Conservation (phyloP, 768 basidiomycete genomes). For the Mycena amicta region DNA sequence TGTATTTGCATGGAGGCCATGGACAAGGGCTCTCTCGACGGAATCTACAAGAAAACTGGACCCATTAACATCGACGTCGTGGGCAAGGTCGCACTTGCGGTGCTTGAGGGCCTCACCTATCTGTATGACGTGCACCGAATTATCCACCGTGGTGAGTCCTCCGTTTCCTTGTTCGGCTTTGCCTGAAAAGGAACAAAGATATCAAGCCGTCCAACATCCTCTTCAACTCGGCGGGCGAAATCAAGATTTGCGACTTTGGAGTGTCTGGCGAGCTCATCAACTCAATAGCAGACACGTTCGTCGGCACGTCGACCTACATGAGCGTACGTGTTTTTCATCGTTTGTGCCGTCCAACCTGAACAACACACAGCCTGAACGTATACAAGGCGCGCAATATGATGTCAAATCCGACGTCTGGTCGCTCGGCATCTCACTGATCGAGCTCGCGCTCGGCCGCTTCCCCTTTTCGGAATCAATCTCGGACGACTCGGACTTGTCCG, state of each 20-base stretch:
- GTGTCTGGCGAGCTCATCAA: conserved; percentile 99
- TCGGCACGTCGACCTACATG: conserved; percentile 99
- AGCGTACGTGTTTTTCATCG: conserved; percentile 65
- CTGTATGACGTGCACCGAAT: conserved; percentile 97
- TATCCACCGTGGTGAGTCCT: conserved; percentile 95
- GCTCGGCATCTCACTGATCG: conserved; percentile 93
- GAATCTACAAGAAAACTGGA: conserved; percentile 95
- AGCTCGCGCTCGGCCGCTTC: conserved; percentile 95
- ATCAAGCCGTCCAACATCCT: conserved; percentile 99
- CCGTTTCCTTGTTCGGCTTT: conserved; percentile 14
- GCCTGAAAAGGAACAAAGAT: conserved; percentile 55
- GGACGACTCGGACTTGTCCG: conserved; percentile 79
- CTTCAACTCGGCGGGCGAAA: conserved; percentile 90
- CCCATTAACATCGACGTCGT: conserved; percentile 92
- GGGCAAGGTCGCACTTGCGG: conserved; percentile 89
- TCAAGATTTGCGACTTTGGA: conserved; percentile 99
- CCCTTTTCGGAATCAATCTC: conserved; percentile 86
- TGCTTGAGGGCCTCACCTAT: conserved; percentile 93
- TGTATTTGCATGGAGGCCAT: conserved; percentile 98
- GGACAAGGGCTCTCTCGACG: conserved; percentile 93
- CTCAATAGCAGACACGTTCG: conserved; percentile 98
- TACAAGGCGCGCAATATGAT: conserved; percentile 97
- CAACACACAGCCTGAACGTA: conserved; percentile 85
- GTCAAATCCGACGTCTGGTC: conserved; percentile 99
- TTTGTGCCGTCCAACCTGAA: neutral